Evolutionary conservation across 2,329 filamentous ascomycete species (phyloP), one percentile per base, ranked within the genome.

Genomic region (Arthroderma sp.): DNA sequence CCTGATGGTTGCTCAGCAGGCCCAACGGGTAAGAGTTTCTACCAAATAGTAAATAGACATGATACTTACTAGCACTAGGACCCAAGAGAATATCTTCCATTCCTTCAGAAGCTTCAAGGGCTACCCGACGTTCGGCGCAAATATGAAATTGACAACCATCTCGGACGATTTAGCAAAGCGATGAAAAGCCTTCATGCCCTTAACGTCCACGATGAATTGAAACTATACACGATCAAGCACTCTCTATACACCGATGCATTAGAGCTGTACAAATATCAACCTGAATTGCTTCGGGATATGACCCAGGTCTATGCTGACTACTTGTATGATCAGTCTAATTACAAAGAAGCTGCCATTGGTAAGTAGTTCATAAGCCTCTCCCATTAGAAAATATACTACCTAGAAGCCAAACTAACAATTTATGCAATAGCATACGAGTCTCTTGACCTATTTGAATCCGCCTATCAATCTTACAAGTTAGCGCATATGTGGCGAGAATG

Each of bases 401-500:
- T 29, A 37, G n/a, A n/a, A 11, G 4, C 22, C 31, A 22, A 22
- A 22, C 15, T 42, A 40, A 50, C 10, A 28, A 11, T 2, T 22
- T 3, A 9, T 15, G n/a, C 8, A 29, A 29, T 43, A 53, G 83
- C 87, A 3, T 94, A 93, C 63, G 91, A 96, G 60, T 94, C 82
- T 15, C 78, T 98, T 6, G 68, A 70, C 8, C 78, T 88, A 59
- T 86, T 84, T 57, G 59, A 68, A 15, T 74, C 82, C 34, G 89
- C 91, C 6, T 87, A 83, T 49, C 76, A 80, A 56, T 85, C 84
- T 59, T 98, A 95, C 66, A 80, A 85, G 49, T 77, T 83, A 1
- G 86, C 86, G 1, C 84, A 86, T 34, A 75, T 84, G 65, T 98
- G 91, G 91, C 86, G 85, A 43, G 89, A 98, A 63, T 86, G 86